Conservation (phyloP, 257 asterid species). For the Jacaranda copaia region DNA sequence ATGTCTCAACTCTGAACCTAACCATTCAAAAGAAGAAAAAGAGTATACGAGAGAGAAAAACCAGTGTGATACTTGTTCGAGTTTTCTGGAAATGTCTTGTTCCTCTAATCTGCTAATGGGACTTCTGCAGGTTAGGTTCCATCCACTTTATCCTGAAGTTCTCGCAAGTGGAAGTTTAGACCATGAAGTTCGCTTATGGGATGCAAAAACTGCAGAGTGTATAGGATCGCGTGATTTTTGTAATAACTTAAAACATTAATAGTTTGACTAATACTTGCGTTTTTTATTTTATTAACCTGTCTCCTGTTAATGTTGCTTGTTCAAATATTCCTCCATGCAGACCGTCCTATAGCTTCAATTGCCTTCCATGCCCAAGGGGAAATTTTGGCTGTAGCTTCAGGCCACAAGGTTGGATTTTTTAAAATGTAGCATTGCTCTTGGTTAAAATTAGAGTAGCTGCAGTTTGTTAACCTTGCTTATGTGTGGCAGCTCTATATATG, state of each 20-base stretch:
- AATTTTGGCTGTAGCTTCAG: constrained; percentile 96
- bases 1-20: constrained; percentile 18
- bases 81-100: constrained; percentile 26
- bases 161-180: constrained; percentile 99
- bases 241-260: constrained; percentile 49
- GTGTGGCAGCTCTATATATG: constrained; percentile 86
- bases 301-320: constrained; percentile 28
- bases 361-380: constrained; percentile 99
- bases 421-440: constrained; percentile 23
- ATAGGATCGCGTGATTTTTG: constrained; percentile 93
- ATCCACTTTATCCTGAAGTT: constrained; percentile 82
- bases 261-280: neutral
- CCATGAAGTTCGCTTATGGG: constrained; percentile 97
- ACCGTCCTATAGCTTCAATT: constrained; percentile 96
- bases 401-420: constrained; percentile 83
- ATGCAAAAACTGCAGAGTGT: constrained; percentile 87
- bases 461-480: constrained; percentile 42
- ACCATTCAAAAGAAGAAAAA: constrained; percentile 3
- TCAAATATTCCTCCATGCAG: constrained; percentile 53
- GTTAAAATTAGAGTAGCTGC: constrained; percentile 29
- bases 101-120: constrained; percentile 37
- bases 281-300: constrained; percentile 21
- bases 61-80: neutral
- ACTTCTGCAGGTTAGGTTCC: constrained; percentile 89
- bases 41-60: neutral